A percentile compares a stretch with the other conserved stretches of the same genome.
These are phyloP conservation scores for Cokeromyces recurvatus DNA, from an alignment of 371 early-diverging fungal species.

Conservation along the genomic window DNA sequence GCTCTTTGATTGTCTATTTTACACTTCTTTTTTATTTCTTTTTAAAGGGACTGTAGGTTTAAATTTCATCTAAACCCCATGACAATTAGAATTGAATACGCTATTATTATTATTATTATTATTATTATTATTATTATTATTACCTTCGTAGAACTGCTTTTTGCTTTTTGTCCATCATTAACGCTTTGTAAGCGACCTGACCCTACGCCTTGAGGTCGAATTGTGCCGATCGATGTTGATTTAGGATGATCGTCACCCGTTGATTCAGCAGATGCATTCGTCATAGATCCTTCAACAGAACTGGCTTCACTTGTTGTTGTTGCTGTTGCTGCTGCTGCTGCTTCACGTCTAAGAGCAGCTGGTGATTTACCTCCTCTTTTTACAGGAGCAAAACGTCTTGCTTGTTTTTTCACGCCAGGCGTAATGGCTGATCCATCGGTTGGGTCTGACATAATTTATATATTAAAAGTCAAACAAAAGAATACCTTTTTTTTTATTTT, in stretches of 20 bases:
- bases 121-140: too few relatives aligned
- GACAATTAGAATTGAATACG: neutral
- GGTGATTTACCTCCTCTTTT: conserved; percentile 13
- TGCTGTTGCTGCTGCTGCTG: conserved; percentile 3
- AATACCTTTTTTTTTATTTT: too few relatives aligned
- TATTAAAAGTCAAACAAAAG: neutral
- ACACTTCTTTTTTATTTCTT: conserved; percentile 63
- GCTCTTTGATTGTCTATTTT: conserved; percentile 5
- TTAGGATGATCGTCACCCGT: neutral
- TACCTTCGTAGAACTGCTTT: conserved; percentile 51
- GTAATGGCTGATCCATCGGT: conserved; percentile 6
- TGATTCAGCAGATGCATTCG: conserved; percentile 1
- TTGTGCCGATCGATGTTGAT: conserved; percentile 27
- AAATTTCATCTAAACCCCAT: conserved; percentile 51
- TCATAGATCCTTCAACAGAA: neutral
- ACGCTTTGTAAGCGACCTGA: conserved; percentile 43
- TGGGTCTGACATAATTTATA: conserved; percentile 12
- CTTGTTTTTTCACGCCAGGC: conserved; percentile 29
- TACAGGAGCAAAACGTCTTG: conserved; percentile 37
- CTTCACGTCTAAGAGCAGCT: conserved; percentile 7
- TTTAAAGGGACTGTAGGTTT: conserved; percentile 59
- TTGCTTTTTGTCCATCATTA: conserved; percentile 39
- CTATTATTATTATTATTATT: neutral
- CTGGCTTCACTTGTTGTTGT: neutral
- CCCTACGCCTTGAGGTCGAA: conserved; percentile 25